Evolutionary conservation across 2,329 filamentous ascomycete species (phyloP), one percentile per base, ranked within the genome.

Genomic region (Epichloe gansuensis): DNA sequence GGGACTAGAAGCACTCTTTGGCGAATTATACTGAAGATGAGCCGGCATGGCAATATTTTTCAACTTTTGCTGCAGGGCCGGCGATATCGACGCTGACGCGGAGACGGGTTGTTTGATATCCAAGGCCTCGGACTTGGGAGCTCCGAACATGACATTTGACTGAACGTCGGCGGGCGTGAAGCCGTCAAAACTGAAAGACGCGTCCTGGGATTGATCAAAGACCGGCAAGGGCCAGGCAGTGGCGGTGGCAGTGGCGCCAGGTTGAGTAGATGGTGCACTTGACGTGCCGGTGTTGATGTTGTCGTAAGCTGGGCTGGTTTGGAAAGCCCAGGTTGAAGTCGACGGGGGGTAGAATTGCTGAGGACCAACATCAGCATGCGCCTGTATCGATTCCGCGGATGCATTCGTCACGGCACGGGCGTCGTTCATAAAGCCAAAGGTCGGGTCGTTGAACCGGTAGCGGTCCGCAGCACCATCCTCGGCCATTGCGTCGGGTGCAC

Each of bases 31-130:
- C 57, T 78, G 77, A 17, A 82, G 71, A 57, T 81, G 76, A 25
- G 75, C 69, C 13, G 81, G 80, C 79, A 84, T 84, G 58, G 80
- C 80, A 61, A 83, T 82, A 55, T 72, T 79, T 58, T 75, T 76
- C 46, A 84, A 69, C 60, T 77, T 75, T 61, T 82, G 78, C 60
- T 80, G 77, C 74, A 53, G 44, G 5, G 51, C 50, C 15, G 53
- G 74, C 38, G 77, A 82, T 51, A 84, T 67, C 31, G 62, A 58
- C 41, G 61, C 59, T 25, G 62, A 58, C 45, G 61, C 59, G 25
- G 62, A 54, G 25, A 61, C 39, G 12, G 40, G 25, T 12, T 50
- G 50, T 17, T 52, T 50, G 6, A 27, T 36, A n/a, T 35, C 45
- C 40, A 51, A n/a, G 17, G 50, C 17, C 15, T 48, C 53, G 21